phyloP scores from a whole-genome alignment of 129 eudicot genomes.

The Helianthus annuus region HanXRQr2.0-SUNRISE NC_035444.2:141850005-141850504 shows the following conservation, averaged over 20 bases:
- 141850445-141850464: constrained; percentile 36
- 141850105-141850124: not conserved
- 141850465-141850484: constrained; percentile 8
- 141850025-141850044: not conserved
- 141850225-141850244: constrained; percentile 19
- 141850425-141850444: constrained; percentile 22
- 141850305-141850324: constrained; percentile 36
- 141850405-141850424: constrained; percentile 29
- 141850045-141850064: not conserved
- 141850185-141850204: constrained; percentile 39
- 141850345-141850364: constrained; percentile 33
- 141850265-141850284: constrained; percentile 47
- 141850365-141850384: constrained; percentile 44
- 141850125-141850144: constrained; percentile 6
- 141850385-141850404: constrained; percentile 61
- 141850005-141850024: not conserved
- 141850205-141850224: constrained; percentile 48
- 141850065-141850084: constrained; percentile 6
- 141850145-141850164: constrained; percentile 4
- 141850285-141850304: constrained; percentile 47
- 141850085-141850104: constrained; percentile 14
- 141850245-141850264: constrained; percentile 18
- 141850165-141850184: constrained; percentile 32
- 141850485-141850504: not conserved
- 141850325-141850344: constrained; percentile 28